Conservation (phyloP, 306 rosid genomes). For the Potentilla sterilis region DNA sequence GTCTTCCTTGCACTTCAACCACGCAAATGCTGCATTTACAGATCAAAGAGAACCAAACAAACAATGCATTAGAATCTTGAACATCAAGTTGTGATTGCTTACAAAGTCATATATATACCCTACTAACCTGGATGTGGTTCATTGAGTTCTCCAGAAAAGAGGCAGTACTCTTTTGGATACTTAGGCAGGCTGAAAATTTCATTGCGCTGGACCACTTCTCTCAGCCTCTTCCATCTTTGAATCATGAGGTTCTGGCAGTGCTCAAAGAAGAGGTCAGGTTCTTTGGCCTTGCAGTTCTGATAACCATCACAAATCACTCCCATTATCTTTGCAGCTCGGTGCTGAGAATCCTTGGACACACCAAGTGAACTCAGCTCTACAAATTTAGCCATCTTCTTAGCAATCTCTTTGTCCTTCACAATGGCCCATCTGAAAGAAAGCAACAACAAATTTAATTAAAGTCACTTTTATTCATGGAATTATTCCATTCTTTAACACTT, state of each 20-base stretch:
- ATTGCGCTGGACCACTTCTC: slow-evolving; percentile 29
- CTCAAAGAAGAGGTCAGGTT: slow-evolving; percentile 51
- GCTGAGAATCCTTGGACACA: slow-evolving; percentile 75
- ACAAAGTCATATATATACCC: neutral
- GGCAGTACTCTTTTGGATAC: slow-evolving; percentile 41
- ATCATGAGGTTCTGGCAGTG: slow-evolving; percentile 35
- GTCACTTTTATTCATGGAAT: neutral
- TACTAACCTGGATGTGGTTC: slow-evolving; percentile 55
- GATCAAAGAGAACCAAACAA: neutral
- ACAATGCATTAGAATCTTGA: neutral
- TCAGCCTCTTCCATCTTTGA: slow-evolving; percentile 63
- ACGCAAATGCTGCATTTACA: slow-evolving; percentile 50
- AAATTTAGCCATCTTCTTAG: slow-evolving; percentile 57
- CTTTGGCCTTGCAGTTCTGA: slow-evolving; percentile 29
- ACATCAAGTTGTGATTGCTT: neutral
- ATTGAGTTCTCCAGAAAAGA: slow-evolving; percentile 40
- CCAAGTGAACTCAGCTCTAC: slow-evolving; percentile 65
- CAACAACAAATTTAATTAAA: neutral
- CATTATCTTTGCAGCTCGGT: slow-evolving; percentile 63
- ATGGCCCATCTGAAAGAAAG: slow-evolving; percentile 62
- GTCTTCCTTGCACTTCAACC: slow-evolving; percentile 62
- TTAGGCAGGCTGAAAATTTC: slow-evolving; percentile 40
- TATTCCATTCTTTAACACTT: neutral
- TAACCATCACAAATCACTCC: slow-evolving; percentile 54
- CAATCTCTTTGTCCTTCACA: slow-evolving; percentile 68